phyloP scores from a whole-genome alignment of 2,329 filamentous ascomycete genomes.

The Colletotrichum theobromicola region DNA sequence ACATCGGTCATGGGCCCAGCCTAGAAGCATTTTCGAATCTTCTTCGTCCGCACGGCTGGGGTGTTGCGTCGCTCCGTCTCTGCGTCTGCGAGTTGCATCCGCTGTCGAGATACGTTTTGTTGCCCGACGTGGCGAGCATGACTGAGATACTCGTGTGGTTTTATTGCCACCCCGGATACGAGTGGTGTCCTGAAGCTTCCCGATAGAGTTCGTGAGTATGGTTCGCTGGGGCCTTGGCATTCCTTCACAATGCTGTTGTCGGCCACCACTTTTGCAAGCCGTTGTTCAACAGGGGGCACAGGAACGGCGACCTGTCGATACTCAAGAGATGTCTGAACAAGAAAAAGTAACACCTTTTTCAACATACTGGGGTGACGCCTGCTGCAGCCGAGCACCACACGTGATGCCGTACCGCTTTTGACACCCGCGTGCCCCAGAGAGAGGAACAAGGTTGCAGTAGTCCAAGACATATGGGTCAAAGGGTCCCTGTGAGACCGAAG shows the following conservation, averaged over 20 bases:
- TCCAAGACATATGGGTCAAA: background rate
- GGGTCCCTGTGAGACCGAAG: background rate
- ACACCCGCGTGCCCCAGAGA: background rate
- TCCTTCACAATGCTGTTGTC: background rate
- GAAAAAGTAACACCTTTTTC: background rate
- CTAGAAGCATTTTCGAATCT: background rate
- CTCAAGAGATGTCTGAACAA: background rate
- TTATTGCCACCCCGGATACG: background rate
- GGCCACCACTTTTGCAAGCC: background rate
- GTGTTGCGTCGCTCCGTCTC: background rate
- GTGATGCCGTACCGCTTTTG: background rate
- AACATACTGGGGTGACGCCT: background rate
- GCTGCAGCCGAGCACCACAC: background rate
- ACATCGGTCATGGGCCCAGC: background rate
- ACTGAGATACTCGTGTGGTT: background rate
- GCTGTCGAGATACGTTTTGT: background rate
- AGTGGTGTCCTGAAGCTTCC: background rate
- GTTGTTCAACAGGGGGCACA: background rate
- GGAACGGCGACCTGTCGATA: background rate
- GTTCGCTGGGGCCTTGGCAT: background rate
- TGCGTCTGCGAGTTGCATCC: background rate
- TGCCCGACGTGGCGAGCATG: background rate
- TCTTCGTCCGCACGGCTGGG: background rate
- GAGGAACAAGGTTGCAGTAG: background rate
- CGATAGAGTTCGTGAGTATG: background rate